These are phyloP conservation scores for Erodium texanum DNA, from an alignment of 441 rosid species.

Conservation along the genomic window DNA sequence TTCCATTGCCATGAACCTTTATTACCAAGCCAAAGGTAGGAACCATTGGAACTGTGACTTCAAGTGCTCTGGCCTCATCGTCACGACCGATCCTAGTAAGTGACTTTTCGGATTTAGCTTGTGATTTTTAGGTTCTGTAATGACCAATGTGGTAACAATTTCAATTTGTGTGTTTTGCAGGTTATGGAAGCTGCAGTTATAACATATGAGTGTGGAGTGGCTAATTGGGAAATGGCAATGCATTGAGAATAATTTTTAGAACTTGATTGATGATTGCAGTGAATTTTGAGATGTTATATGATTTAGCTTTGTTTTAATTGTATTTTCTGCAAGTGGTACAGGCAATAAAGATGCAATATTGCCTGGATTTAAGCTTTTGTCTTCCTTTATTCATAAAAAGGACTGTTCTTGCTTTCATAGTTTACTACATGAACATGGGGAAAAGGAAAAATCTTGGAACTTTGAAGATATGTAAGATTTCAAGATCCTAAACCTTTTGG, in stretches of 20 bases:
- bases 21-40: constrained; percentile 58
- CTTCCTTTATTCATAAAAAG: no score
- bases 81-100: constrained; percentile 56
- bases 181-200: background rate
- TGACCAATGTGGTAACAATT: background rate
- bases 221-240: background rate
- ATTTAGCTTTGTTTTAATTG: no score
- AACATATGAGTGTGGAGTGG: background rate
- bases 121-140: background rate
- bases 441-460: no score
- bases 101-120: no score
- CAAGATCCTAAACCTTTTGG: no score
- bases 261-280: background rate
- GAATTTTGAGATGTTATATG: background rate
- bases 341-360: no score
- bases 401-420: no score
- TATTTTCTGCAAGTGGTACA: no score
- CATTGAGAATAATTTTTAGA: no score
- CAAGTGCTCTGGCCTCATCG: constrained; percentile 52
- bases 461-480: no score
- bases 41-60: constrained; percentile 70
- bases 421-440: no score
- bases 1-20: constrained; percentile 70
- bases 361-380: no score
- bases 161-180: background rate